These are phyloP conservation scores for Suillus weaverae DNA, from an alignment of 768 basidiomycete species.

Conservation along the genomic window DNA sequence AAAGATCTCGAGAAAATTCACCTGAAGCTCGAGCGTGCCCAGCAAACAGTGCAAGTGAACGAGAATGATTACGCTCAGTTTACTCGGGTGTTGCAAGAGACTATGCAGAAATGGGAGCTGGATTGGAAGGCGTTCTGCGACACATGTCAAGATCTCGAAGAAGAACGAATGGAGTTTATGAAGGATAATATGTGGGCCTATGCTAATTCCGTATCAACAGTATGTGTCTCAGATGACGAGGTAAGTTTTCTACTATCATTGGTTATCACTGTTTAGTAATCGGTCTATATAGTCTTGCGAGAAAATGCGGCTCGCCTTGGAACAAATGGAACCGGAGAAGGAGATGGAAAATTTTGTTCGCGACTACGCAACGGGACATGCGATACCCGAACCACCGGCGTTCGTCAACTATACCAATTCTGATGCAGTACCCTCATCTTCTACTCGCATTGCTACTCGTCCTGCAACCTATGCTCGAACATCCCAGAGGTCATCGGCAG, in stretches of 20 bases:
- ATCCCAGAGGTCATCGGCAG: slow-evolving; percentile 34
- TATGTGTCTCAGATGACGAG: slow-evolving; percentile 95
- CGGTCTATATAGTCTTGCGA: slow-evolving; percentile 81
- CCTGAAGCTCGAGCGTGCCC: slow-evolving; percentile 82
- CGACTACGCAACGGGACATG: slow-evolving; percentile 83
- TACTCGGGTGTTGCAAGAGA: slow-evolving; percentile 75
- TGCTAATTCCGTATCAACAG: slow-evolving; percentile 93
- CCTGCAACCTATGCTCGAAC: slow-evolving; percentile 53
- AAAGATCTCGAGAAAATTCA: slow-evolving; percentile 90
- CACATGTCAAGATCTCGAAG: slow-evolving; percentile 92
- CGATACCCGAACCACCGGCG: slow-evolving; percentile 83
- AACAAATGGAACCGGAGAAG: slow-evolving; percentile 82
- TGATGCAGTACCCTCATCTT: slow-evolving; percentile 62
- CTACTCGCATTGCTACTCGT: slow-evolving; percentile 55
- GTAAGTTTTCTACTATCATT: slow-evolving; percentile 43
- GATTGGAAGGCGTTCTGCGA: slow-evolving; percentile 97
- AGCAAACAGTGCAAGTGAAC: slow-evolving; percentile 86
- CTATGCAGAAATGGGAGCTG: slow-evolving; percentile 82
- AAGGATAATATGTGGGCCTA: slow-evolving; percentile 96
- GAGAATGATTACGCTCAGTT: slow-evolving; percentile 93
- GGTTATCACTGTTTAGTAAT: not conserved
- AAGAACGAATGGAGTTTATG: slow-evolving; percentile 90
- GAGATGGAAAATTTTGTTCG: slow-evolving; percentile 91
- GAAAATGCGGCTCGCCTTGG: slow-evolving; percentile 78
- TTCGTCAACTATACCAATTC: slow-evolving; percentile 82